Base-by-base conservation (phyloP, 371 early-diverging fungal genomes). In the Batrachochytrium dendrobatidis region DNA sequence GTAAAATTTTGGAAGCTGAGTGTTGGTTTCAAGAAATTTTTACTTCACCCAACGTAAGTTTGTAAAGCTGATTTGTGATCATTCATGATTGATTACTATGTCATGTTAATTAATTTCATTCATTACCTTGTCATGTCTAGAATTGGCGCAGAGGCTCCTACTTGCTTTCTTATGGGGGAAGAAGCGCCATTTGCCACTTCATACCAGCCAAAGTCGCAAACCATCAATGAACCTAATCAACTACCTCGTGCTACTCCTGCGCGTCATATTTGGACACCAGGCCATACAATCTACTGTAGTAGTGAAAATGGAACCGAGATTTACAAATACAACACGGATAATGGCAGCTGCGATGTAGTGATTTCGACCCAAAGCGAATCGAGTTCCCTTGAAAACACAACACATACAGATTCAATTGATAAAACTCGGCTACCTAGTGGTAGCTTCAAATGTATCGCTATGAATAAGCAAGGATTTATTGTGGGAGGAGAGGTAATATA, bases 1-100 rank as follows among this genome's bases (percentile, higher is more conserved):
- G 66, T 76, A 18, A 59, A 49, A 54, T 79, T 79, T 55, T 79
- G 70, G 74, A 64, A 61, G 30, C 26, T 79, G 15, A 70, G 70
- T 39, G 56, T 64, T 24, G 72, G 72, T 2, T 71, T 60, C 59
- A 70, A 68, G 43, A 56, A 55, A 43, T 55, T 55, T 56, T 8
- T 45, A 2, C 58, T 77, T 33, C 61, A 59, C 48, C 17, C 34
- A 22, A 56, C 63, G 78, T 77, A 61, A 67, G 70, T 43, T 28
- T 17, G 12, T 12, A 26, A 8, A 7, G 7, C 10, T n/a, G n/a
- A n/a, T n/a, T n/a, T n/a, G n/a, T n/a, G n/a, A n/a, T n/a, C n/a
- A n/a, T n/a, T n/a, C n/a, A n/a, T n/a, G n/a, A n/a, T n/a, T n/a
- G n/a, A 15, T 48, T 8, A 8, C 33, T 12, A 58, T 30, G 29